Evolutionary conservation across 768 basidiomycete genomes (phyloP), one percentile per base, ranked within the genome.

Genomic region (Hypholoma sublateritium): DNA sequence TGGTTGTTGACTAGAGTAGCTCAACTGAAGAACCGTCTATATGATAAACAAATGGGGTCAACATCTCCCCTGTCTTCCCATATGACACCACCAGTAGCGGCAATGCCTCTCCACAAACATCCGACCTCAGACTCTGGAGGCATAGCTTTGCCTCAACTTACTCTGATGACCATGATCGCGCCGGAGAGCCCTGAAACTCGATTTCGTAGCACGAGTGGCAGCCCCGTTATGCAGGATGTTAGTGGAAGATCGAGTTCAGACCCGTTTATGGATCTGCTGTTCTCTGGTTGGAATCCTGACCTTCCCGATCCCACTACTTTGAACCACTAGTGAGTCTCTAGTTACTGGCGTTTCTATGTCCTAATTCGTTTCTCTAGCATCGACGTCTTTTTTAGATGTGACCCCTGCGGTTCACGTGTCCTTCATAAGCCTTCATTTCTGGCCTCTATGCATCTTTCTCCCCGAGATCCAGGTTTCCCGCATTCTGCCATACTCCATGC

Each of bases 401-500:
- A 95, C 68, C 93, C 93, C 42, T 93, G 91, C 65, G 86, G 90
- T 45, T 88, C 93, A 22, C 83, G 91, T 45, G 85, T 95, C 50
- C 75, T 97, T 35, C 93, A 96, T 67, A 83, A 85, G 9, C 83
- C 87, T 12, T 86, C 89, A 8, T 91, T 97, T 69, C 72, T 93
- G 22, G 80, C 89, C 14, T 87, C 91, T 3, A 81, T 96, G 81
- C 83, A 82, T 61, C 75, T 94, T 44, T 84, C 91, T 49, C 93
- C 95, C 3, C 80, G 83, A 55, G 89, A 93, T 67, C 83, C 87
- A 7, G 82, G 83, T 39, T 97, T 96, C 67, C 95, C 95, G 32
- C 93, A 95, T 74, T 85, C 90, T 3, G 89, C 93, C 2, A 83
- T 97, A 55, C 76, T 97, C 35, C 95, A 97, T 71, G 94, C 93